These are phyloP conservation scores for Eucalyptus erythrocorys DNA, from an alignment of 345 rosid genomes.

Conservation along the genomic window DNA sequence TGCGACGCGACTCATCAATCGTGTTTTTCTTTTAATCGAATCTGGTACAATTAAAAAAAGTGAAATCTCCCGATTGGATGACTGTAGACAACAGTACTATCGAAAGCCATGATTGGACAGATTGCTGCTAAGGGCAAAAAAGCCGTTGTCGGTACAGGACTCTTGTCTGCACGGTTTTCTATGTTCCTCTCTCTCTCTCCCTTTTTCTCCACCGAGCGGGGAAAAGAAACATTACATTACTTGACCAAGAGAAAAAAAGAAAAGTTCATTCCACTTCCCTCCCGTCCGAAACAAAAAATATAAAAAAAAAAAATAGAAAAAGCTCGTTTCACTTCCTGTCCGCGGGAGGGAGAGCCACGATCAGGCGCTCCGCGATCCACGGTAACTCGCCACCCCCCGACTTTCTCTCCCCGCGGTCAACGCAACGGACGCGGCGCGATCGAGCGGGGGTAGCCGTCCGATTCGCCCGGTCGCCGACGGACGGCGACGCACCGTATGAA, in stretches of 20 bases:
- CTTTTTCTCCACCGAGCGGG: background rate
- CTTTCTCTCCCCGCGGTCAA: background rate
- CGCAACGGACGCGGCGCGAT: background rate
- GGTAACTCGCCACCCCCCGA: background rate
- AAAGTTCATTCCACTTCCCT: too few species aligned
- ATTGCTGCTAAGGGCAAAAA: background rate
- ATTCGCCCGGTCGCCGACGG: background rate
- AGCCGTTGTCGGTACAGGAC: background rate
- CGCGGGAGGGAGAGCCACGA: background rate
- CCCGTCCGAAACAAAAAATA: too few species aligned
- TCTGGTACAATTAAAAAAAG: background rate
- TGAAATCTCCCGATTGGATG: background rate
- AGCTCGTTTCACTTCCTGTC: background rate
- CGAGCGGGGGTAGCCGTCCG: background rate
- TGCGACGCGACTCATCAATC: too few species aligned
- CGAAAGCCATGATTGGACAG: background rate
- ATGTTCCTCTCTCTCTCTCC: background rate
- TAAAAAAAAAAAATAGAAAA: background rate
- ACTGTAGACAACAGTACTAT: fast-evolving
- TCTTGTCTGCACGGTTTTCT: background rate
- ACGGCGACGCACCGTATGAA: background rate
- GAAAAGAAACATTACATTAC: background rate
- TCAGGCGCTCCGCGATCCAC: background rate
- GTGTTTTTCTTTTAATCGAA: background rate
- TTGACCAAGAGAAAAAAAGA: too few species aligned